Evolutionary conservation across 2,329 filamentous ascomycete genomes (phyloP).

Genomic region (Phoma sp.): DNA sequence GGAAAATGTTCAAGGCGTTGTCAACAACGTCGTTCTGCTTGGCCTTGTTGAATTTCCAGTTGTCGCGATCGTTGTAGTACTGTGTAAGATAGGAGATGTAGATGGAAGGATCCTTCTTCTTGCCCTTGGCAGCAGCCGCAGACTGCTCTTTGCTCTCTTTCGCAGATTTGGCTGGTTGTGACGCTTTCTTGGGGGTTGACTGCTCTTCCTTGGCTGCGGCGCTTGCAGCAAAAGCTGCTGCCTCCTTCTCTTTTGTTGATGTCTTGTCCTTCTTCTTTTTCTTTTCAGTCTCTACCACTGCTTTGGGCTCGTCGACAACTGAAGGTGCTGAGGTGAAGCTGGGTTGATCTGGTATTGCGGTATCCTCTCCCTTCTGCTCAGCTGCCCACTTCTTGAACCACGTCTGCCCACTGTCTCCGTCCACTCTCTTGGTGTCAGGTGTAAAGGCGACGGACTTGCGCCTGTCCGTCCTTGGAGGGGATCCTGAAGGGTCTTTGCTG

Average conservation of each 20-base stretch:
- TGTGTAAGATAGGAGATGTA: conserved; percentile 78
- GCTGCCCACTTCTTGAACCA: conserved; percentile 59
- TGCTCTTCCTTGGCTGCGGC: conserved; percentile 12
- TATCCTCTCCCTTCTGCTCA: conserved; percentile 40
- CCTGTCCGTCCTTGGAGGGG: conserved; percentile 36
- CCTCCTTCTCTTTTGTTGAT: conserved; percentile 17
- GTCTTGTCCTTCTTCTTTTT: conserved; percentile 24
- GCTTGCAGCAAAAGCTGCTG: conserved; percentile 13
- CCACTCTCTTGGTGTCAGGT: conserved; percentile 65
- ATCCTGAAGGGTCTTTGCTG: conserved; percentile 28
- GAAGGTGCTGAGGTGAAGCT: conserved; percentile 35
- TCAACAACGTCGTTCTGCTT: conserved; percentile 86
- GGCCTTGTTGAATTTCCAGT: conserved; percentile 98
- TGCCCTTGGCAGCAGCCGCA: conserved; percentile 23
- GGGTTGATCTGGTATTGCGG: conserved; percentile 31
- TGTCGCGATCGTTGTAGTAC: conserved; percentile 72
- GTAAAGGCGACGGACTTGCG: conserved; percentile 71
- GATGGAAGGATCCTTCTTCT: conserved; percentile 61
- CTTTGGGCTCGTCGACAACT: conserved; percentile 23
- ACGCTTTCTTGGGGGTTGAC: neutral
- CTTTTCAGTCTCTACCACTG: conserved; percentile 26
- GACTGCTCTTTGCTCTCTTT: conserved; percentile 4
- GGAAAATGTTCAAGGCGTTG: conserved; percentile 74
- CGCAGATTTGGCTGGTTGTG: conserved; percentile 1
- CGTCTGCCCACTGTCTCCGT: conserved; percentile 61